Percentiles rank a stretch among this genome's conserved stretches.
Evolutionary conservation across 768 basidiomycete species (phyloP).

Genomic region (Suillus discolor): DNA sequence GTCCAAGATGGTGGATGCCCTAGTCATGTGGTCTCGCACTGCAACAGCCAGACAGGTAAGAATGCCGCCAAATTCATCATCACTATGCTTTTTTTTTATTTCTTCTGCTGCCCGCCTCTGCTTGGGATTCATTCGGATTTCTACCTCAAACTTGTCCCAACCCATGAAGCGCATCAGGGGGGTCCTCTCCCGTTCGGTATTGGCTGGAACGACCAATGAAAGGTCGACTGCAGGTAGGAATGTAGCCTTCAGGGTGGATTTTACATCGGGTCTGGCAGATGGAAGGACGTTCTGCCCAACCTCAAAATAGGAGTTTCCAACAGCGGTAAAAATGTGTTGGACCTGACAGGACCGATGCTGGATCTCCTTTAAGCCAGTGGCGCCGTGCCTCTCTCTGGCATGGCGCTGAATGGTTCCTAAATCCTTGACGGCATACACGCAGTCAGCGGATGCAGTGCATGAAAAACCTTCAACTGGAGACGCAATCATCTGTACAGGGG

Average conservation of each 20-base stretch:
- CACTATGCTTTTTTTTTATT: neutral
- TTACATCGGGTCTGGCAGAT: neutral
- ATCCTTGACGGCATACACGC: neutral
- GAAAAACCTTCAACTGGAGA: neutral
- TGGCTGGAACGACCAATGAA: neutral
- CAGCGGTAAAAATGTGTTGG: neutral
- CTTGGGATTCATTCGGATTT: neutral
- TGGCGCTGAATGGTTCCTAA: neutral
- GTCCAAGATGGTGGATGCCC: neutral
- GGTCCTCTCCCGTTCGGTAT: neutral
- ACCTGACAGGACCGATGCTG: neutral
- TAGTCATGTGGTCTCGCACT: neutral
- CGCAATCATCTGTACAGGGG: neutral
- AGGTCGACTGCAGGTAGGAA: neutral
- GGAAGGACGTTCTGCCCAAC: accelerated
- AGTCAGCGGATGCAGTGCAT: neutral
- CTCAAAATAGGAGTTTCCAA: neutral
- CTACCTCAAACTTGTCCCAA: neutral
- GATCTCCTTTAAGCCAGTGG: neutral
- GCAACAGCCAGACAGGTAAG: neutral
- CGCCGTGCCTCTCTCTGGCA: accelerated
- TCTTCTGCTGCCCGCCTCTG: neutral
- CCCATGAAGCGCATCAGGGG: neutral
- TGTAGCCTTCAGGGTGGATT: neutral
- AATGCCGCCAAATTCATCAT: neutral